These are phyloP conservation scores for Fusarium sp. DNA, from an alignment of 2,329 filamentous ascomycete genomes.

Conservation along the genomic window DNA sequence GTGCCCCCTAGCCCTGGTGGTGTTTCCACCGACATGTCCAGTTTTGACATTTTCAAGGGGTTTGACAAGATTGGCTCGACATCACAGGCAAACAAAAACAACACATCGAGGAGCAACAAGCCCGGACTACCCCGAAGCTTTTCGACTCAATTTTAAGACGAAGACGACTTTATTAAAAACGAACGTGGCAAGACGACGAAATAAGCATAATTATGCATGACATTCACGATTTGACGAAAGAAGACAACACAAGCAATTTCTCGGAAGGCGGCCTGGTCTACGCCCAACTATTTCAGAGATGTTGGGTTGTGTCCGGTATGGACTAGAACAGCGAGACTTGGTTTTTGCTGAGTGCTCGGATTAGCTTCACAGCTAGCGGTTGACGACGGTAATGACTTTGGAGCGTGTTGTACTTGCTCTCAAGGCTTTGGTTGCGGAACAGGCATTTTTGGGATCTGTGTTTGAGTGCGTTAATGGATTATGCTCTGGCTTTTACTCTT, in stretches of 20 bases:
- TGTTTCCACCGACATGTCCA: conserved; percentile 63
- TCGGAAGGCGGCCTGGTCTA: conserved; percentile 29
- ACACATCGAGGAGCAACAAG: conserved; percentile 43
- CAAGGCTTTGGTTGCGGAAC: conserved; percentile 40
- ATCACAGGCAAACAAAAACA: conserved; percentile 44
- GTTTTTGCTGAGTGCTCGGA: conserved; percentile 27
- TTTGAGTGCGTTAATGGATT: conserved; percentile 33
- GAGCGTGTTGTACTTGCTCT: conserved; percentile 37
- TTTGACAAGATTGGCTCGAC: conserved; percentile 78
- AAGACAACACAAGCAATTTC: conserved; percentile 30
- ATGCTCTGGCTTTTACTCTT: conserved; percentile 18
- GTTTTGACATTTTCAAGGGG: conserved; percentile 78
- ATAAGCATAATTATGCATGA: conserved; percentile 43
- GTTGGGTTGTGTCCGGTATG: conserved; percentile 30
- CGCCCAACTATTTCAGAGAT: conserved; percentile 21
- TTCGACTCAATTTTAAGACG: conserved; percentile 47
- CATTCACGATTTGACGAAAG: conserved; percentile 46
- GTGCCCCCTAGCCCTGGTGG: conserved; percentile 61
- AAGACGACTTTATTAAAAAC: conserved; percentile 6
- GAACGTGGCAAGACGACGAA: conserved; percentile 30
- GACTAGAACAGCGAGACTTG: conserved; percentile 43
- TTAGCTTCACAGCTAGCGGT: conserved; percentile 48
- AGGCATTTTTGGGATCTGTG: conserved; percentile 34
- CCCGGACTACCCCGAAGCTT: conserved; percentile 48
- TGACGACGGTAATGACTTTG: conserved; percentile 48